Conservation (phyloP, 2,329 filamentous ascomycete species). For the Xylaria sp. region DNA sequence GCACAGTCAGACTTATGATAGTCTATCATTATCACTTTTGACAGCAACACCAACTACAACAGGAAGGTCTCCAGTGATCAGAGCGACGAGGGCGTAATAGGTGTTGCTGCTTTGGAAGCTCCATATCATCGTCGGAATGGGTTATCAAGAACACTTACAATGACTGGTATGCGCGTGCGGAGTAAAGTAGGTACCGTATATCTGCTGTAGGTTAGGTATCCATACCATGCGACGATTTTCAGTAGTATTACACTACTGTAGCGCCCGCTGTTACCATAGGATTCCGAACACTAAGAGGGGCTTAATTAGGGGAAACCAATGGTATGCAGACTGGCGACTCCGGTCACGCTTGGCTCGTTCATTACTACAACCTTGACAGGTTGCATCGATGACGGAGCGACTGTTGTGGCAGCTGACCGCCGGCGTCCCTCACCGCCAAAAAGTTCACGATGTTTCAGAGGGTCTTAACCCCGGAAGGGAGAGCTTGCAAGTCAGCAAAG, state of each 20-base stretch:
- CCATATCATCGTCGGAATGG: too few relatives aligned
- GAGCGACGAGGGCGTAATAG: not conserved
- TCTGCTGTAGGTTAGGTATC: too few relatives aligned
- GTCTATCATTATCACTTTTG: slow-evolving; percentile 6
- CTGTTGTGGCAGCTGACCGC: slow-evolving; percentile 15
- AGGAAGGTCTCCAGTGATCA: slow-evolving; percentile 21
- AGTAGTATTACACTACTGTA: not conserved
- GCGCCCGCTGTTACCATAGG: not conserved
- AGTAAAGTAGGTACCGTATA: not conserved
- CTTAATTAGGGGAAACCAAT: slow-evolving; percentile 4
- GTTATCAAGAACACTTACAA: not conserved
- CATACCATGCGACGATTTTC: slow-evolving; percentile 7
- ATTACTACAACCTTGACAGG: slow-evolving; percentile 20
- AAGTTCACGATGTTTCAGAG: slow-evolving; percentile 13
- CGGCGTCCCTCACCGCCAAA: slow-evolving; percentile 22
- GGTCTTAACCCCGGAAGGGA: slow-evolving; percentile 12
- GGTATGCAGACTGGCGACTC: not conserved
- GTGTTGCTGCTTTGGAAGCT: not conserved
- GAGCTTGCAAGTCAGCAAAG: slow-evolving; percentile 10
- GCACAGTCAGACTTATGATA: slow-evolving; percentile 18
- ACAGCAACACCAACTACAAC: slow-evolving; percentile 20
- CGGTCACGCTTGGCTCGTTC: slow-evolving; percentile 5
- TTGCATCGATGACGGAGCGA: slow-evolving; percentile 19
- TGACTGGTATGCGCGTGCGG: not conserved
- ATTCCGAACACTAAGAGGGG: not conserved